Evolutionary conservation across 1,284 basidiomycete genomes (phyloP).

Genomic region (Ceratobasidium theobromae): DNA sequence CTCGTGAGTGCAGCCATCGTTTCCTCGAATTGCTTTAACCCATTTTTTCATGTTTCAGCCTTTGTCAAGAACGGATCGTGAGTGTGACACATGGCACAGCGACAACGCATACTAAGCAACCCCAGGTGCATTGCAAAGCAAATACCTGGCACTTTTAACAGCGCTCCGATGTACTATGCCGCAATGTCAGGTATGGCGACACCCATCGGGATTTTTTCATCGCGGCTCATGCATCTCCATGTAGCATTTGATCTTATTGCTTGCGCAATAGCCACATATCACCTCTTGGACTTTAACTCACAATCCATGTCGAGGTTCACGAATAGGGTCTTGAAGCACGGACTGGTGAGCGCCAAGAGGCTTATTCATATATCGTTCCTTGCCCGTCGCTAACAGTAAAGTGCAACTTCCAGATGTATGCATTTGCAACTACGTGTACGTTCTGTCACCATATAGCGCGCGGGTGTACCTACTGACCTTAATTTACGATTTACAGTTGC

Average conservation of each 20-base stretch:
- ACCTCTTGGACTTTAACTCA: slow-evolving; percentile 19
- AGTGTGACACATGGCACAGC: neutral
- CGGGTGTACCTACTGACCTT: neutral
- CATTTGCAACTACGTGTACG: slow-evolving; percentile 28
- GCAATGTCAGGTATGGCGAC: slow-evolving; percentile 12
- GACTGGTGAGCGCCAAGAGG: slow-evolving; percentile 10
- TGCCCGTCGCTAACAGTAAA: neutral
- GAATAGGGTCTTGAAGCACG: slow-evolving; percentile 11
- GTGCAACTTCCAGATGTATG: slow-evolving; percentile 4
- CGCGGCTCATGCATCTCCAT: neutral
- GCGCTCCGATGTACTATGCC: slow-evolving; percentile 27
- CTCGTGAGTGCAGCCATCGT: neutral
- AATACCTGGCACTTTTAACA: slow-evolving; percentile 13
- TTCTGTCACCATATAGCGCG: neutral
- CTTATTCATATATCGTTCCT: neutral
- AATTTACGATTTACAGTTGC: slow-evolving; percentile 7
- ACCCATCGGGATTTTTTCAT: neutral
- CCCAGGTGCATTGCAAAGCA: slow-evolving; percentile 27
- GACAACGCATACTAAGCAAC: neutral
- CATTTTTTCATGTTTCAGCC: neutral
- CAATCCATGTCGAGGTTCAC: slow-evolving; percentile 10
- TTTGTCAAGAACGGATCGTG: slow-evolving; percentile 8
- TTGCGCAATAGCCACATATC: slow-evolving; percentile 17
- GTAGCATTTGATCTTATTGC: slow-evolving; percentile 15
- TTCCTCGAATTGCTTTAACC: neutral